phyloP scores from a whole-genome alignment of 495 filamentous ascomycete genomes.

The Penicillium arizonense region DNA sequence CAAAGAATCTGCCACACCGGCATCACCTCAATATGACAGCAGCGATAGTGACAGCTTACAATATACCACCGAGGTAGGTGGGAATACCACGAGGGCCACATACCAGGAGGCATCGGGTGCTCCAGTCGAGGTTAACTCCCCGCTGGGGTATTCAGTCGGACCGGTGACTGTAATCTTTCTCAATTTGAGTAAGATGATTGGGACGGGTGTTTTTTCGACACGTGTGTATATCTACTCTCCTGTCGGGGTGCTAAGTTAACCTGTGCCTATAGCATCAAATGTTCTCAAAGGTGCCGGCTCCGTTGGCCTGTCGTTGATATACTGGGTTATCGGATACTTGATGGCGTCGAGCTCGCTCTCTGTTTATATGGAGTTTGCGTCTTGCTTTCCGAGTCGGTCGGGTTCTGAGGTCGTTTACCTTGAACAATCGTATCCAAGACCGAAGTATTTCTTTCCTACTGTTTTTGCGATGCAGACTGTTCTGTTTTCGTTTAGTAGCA shows the following conservation, averaged over 20 bases:
- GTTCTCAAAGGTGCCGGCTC: conserved; percentile 58
- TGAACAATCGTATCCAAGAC: conserved; percentile 62
- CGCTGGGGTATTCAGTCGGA: conserved; percentile 59
- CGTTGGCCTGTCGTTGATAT: conserved; percentile 58
- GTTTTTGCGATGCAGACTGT: conserved; percentile 60
- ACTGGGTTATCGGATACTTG: conserved; percentile 59
- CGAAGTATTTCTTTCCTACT: conserved; percentile 59
- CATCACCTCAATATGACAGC: background rate
- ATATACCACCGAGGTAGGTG: conserved; percentile 51
- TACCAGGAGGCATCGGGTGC: conserved; percentile 65
- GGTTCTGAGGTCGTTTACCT: conserved; percentile 65
- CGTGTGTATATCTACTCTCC: conserved; percentile 36
- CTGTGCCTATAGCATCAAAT: conserved; percentile 15
- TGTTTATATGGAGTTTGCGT: conserved; percentile 59
- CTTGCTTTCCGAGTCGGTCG: conserved; percentile 63
- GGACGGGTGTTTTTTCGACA: conserved; percentile 64
- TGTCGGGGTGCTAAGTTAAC: background rate
- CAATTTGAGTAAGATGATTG: conserved; percentile 66
- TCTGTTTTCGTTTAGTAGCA: conserved; percentile 59
- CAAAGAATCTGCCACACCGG: too few species aligned
- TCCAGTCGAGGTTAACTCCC: conserved; percentile 57
- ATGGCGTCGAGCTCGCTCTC: conserved; percentile 48
- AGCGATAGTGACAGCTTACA: conserved; percentile 41
- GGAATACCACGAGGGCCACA: conserved; percentile 53
- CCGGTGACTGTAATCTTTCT: conserved; percentile 56